These are phyloP conservation scores for Epicoccum sorghinum DNA, from an alignment of 2,329 filamentous ascomycete species.

Conservation along the genomic window DNA sequence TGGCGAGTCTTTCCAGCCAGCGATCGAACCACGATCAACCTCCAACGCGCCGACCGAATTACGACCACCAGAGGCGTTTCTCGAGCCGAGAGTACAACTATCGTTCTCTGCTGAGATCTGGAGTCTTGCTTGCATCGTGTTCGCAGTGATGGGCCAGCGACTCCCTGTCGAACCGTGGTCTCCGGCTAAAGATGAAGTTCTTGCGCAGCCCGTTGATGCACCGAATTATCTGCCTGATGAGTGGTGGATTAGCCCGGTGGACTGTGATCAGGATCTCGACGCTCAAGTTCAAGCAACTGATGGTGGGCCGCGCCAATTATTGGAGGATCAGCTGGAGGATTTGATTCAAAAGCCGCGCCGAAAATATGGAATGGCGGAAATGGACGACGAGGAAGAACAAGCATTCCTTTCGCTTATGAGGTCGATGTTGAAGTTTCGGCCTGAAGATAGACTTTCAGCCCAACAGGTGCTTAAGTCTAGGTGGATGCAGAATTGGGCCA, in stretches of 20 bases:
- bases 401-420: conserved; percentile 14
- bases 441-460: conserved; percentile 16
- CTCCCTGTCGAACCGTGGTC: background rate
- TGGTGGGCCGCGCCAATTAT: background rate
- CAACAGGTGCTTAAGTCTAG: conserved; percentile 16
- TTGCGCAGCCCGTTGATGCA: background rate
- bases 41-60: background rate
- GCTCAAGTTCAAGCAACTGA: background rate
- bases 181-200: background rate
- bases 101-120: background rate
- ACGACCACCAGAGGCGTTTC: conserved; percentile 10
- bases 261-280: background rate
- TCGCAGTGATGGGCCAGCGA: too few species aligned
- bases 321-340: conserved; percentile 16
- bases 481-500: conserved; percentile 20
- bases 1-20: conserved; percentile 17
- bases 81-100: background rate
- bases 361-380: conserved; percentile 6
- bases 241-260: background rate
- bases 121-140: background rate
- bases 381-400: conserved; percentile 14
- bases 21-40: background rate
- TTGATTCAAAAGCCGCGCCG: conserved; percentile 12
- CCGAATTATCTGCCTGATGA: background rate
- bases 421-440: conserved; percentile 17